A percentile compares a stretch with the other conserved stretches of the same genome.
phyloP scores from a whole-genome alignment of 1,284 basidiomycete genomes.

The Pseudozyma hubeiensis region DNA sequence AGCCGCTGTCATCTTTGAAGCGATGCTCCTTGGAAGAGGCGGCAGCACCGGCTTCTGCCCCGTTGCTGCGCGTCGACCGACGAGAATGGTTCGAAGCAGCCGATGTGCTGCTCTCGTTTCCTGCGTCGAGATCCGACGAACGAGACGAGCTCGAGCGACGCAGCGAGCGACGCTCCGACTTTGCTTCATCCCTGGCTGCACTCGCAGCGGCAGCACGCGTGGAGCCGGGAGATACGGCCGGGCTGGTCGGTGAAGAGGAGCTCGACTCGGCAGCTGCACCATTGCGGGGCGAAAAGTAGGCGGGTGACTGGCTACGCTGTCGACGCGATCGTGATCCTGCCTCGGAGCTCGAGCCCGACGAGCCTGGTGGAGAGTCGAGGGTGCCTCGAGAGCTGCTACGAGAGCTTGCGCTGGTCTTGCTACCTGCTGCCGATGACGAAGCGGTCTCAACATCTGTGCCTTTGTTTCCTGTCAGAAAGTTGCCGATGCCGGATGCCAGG shows the following conservation, averaged over 20 bases:
- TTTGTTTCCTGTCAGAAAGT: conserved; percentile 29
- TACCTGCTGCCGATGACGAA: conserved; percentile 5
- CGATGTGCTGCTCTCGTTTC: conserved; percentile 45
- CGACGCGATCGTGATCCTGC: conserved; percentile 23
- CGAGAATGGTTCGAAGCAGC: conserved; percentile 42
- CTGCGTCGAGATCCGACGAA: conserved; percentile 33
- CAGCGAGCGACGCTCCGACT: conserved; percentile 15
- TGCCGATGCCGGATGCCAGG: conserved; percentile 28
- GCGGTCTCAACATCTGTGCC: conserved; percentile 3
- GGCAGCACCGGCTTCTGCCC: not conserved
- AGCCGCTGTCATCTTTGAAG: conserved; percentile 36
- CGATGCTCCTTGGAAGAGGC: conserved; percentile 14
- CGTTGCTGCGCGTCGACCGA: conserved; percentile 25
- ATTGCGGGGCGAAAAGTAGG: conserved; percentile 43
- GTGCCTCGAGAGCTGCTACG: conserved; percentile 2
- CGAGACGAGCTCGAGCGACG: conserved; percentile 25
- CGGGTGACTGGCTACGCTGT: conserved; percentile 39
- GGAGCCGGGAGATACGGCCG: conserved; percentile 30
- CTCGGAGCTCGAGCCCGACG: conserved; percentile 33
- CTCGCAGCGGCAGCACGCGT: conserved; percentile 16
- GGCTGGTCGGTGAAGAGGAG: conserved; percentile 40
- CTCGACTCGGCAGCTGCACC: conserved; percentile 33
- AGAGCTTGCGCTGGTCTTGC: conserved; percentile 15
- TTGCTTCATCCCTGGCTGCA: conserved; percentile 10
- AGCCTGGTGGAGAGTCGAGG: conserved; percentile 9